Percentiles rank a stretch among this genome's conserved stretches.
Conservation (phyloP, 371 early-diverging fungal species). For the Sporodiniella umbellata region DNA sequence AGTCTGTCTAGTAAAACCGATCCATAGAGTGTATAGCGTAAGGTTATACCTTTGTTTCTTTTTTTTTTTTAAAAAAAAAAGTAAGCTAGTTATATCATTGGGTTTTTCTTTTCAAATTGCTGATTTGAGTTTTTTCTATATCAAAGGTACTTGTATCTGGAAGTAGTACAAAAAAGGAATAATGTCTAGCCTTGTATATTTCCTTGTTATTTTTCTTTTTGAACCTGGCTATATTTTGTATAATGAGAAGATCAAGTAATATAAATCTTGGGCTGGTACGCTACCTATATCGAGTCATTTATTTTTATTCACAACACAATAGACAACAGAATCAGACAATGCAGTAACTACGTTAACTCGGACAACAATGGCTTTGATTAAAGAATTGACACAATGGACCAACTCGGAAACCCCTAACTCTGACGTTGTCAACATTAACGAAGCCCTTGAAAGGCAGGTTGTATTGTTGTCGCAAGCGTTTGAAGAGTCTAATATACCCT, state of each 20-base stretch:
- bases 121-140: too few species aligned
- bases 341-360: slow-evolving; percentile 59
- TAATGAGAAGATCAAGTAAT: neutral
- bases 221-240: too few species aligned
- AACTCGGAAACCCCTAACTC: slow-evolving; percentile 36
- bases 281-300: neutral
- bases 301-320: too few species aligned
- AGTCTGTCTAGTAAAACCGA: too few species aligned
- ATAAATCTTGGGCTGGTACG: neutral
- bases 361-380: slow-evolving; percentile 55
- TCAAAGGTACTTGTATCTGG: neutral
- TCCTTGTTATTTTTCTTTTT: neutral
- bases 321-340: slow-evolving; percentile 54
- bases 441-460: slow-evolving; percentile 54
- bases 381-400: slow-evolving; percentile 59
- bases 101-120: too few species aligned
- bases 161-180: neutral
- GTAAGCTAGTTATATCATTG: too few species aligned
- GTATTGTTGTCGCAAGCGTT: slow-evolving; percentile 53
- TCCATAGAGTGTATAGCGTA: too few species aligned
- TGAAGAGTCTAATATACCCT: slow-evolving; percentile 49
- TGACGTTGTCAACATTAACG: slow-evolving; percentile 55
- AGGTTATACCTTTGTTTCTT: too few species aligned
- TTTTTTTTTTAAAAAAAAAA: too few species aligned
- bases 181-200: neutral